Evolutionary conservation across 2,329 filamentous ascomycete genomes (phyloP).

Genomic region (Cryphonectria nitschkei): DNA sequence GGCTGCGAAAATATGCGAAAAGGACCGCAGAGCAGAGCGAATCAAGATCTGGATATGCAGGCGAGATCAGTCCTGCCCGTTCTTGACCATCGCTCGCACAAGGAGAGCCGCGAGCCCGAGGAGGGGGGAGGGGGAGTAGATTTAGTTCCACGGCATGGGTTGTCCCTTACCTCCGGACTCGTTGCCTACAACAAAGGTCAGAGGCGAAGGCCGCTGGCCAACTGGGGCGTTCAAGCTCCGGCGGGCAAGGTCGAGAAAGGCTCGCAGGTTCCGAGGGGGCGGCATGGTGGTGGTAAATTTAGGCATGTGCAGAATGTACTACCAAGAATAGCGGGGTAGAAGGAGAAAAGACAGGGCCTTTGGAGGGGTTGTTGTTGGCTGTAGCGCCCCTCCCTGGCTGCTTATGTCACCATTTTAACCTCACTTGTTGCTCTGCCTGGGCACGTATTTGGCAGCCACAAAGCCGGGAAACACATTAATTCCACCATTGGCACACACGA

Average conservation of each 20-base stretch:
- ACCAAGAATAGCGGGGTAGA: constrained; percentile 9
- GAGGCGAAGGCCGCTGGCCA: constrained; percentile 48
- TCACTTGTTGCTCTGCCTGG: background rate
- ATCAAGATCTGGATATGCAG: constrained; percentile 66
- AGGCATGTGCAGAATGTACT: background rate
- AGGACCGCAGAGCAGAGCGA: constrained; percentile 76
- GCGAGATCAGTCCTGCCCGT: background rate
- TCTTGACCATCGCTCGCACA: background rate
- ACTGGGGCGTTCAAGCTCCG: constrained; percentile 49
- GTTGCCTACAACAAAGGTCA: constrained; percentile 69
- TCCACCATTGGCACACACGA: background rate
- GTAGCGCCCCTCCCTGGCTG: background rate
- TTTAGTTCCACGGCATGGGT: background rate
- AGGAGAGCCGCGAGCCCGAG: too few species aligned
- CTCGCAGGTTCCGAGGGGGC: constrained; percentile 41
- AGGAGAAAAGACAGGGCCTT: background rate
- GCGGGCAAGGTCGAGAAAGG: constrained; percentile 57
- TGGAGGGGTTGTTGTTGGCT: constrained; percentile 11
- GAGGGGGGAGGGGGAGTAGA: background rate
- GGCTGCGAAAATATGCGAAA: constrained; percentile 73
- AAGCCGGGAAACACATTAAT: background rate
- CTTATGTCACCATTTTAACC: constrained; percentile 10
- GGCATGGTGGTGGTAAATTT: constrained; percentile 20
- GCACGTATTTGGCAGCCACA: background rate
- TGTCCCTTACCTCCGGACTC: constrained; percentile 64